Percentiles rank a stretch among this genome's conserved stretches.
These are phyloP conservation scores for Euphorbia corollata DNA, from an alignment of 441 rosid genomes.

Conservation along the genomic window DNA sequence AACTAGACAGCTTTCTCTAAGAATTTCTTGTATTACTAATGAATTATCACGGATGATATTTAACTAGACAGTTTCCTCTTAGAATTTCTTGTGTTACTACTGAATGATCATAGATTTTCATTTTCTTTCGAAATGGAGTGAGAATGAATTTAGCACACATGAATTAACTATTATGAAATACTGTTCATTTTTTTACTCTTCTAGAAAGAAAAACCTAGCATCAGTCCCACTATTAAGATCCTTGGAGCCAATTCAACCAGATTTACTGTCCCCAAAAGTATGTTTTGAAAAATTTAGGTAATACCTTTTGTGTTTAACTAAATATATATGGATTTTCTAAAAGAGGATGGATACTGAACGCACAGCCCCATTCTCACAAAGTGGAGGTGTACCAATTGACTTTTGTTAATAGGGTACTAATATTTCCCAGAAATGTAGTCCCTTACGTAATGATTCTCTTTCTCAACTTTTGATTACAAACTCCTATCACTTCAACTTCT, in stretches of 20 bases:
- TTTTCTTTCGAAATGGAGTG: not conserved
- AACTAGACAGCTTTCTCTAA: not conserved
- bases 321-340: not conserved
- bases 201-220: not conserved
- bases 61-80: not conserved
- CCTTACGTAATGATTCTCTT: constrained; percentile 4
- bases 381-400: not conserved
- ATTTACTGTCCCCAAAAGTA: not conserved
- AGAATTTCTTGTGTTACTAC: not conserved
- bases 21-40: not conserved
- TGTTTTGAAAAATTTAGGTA: not conserved
- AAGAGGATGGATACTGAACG: not conserved
- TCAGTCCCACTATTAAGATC: not conserved
- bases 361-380: not conserved
- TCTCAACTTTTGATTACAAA: constrained; percentile 5
- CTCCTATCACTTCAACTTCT: not conserved
- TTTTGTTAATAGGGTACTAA: not conserved
- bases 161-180: not conserved
- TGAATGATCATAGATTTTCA: not conserved
- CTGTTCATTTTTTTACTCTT: not conserved
- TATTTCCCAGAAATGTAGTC: not conserved
- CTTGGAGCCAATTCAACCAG: not conserved
- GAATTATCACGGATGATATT: not conserved
- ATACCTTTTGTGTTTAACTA: not conserved
- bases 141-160: not conserved